Percentiles rank a stretch among this genome's conserved stretches.
These are phyloP conservation scores for Graphilbum ipis-grandicollis DNA, from an alignment of 2,329 filamentous ascomycete species.

Conservation along the genomic window DNA sequence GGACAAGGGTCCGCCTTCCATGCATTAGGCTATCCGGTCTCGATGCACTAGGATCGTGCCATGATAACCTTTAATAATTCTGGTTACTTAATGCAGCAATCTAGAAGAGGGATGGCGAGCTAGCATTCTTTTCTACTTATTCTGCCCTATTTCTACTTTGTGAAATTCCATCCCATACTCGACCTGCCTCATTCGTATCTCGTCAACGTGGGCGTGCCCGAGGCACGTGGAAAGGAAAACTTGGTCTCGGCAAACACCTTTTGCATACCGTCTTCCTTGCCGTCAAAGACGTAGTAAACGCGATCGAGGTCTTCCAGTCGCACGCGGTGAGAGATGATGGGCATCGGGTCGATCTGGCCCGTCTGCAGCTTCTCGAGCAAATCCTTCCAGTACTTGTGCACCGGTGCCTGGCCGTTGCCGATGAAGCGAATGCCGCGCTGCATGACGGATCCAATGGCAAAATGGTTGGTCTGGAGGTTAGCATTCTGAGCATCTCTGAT, in stretches of 20 bases:
- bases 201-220: conserved; percentile 19
- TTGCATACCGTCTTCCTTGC: conserved; percentile 52
- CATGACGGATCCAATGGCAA: conserved; percentile 74
- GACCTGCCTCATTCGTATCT: too few species aligned
- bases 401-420: conserved; percentile 49
- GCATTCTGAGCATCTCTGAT: too few species aligned
- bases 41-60: too few species aligned
- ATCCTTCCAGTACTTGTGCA: conserved; percentile 71
- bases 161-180: too few species aligned
- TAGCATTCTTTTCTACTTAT: too few species aligned
- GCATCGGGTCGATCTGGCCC: conserved; percentile 53
- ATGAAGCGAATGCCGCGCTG: conserved; percentile 70
- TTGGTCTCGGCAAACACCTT: conserved; percentile 56
- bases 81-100: too few species aligned
- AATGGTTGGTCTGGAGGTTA: conserved; percentile 53
- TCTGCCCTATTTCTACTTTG: too few species aligned
- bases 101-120: too few species aligned
- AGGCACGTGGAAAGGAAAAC: conserved; percentile 30
- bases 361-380: conserved; percentile 51
- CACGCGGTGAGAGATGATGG: conserved; percentile 70
- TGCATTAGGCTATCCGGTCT: too few species aligned
- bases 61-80: too few species aligned
- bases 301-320: conserved; percentile 55
- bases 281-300: conserved; percentile 46
- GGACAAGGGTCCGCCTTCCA: too few species aligned